These are phyloP conservation scores for Claviceps quebecensis DNA, from an alignment of 2,329 filamentous ascomycete genomes.

Conservation along the genomic window DNA sequence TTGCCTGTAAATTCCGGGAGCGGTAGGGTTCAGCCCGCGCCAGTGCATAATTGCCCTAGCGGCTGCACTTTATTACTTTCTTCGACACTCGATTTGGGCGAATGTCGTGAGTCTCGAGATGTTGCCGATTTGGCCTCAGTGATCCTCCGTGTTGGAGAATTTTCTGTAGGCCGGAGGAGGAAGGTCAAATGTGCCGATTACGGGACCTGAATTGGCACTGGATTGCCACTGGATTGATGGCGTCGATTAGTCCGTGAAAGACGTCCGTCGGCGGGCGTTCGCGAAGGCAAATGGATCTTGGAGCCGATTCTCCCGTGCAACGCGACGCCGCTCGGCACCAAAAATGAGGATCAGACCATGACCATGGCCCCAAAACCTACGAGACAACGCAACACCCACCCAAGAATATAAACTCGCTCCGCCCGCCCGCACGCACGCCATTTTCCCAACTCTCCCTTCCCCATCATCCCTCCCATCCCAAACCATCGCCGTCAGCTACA, in stretches of 20 bases:
- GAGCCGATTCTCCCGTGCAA: constrained; percentile 20
- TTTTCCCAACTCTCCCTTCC: constrained; percentile 11
- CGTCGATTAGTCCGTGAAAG: no score
- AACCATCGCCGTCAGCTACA: constrained; percentile 15
- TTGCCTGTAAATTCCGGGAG: constrained; percentile 10
- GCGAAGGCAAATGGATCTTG: constrained; percentile 14
- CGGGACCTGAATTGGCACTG: no score
- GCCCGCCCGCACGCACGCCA: constrained; percentile 10
- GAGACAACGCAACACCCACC: constrained; percentile 20
- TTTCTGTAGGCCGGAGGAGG: no score
- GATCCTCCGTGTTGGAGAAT: no score
- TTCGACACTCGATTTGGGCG: no score
- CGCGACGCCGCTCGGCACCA: constrained; percentile 21
- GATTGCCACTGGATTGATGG: no score
- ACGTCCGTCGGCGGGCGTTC: constrained; percentile 9
- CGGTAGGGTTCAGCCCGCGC: constrained; percentile 13
- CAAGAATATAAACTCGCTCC: constrained; percentile 18
- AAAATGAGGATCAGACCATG: constrained; percentile 27
- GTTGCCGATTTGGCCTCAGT: no score
- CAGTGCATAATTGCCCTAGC: background rate
- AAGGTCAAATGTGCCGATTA: no score
- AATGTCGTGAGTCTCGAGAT: no score
- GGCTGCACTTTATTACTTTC: no score
- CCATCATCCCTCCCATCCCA: constrained; percentile 9
- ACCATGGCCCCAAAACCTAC: constrained; percentile 19